Evolutionary conservation across 176 grass and related monocot genomes (phyloP), one percentile per base, ranked within the genome.

Genomic region (Luzula sylvatica): DNA sequence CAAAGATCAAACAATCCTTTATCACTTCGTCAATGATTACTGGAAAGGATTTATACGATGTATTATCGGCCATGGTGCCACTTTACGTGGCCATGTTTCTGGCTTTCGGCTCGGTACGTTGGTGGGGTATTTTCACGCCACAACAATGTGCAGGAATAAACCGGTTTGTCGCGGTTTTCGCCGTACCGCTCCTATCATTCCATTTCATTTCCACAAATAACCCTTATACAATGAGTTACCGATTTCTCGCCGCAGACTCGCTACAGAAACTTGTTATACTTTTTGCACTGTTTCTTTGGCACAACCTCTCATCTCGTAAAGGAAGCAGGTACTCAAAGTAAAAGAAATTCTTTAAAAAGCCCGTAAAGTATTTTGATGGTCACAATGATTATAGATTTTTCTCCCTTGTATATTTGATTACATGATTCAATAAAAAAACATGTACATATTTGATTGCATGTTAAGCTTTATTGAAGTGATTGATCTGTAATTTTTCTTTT

Each of bases 81-180:
- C 81, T 98, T 26, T 98, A 98, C 52, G 92, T 83, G 60, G 85
- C 92, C 18, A 98, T 98, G 92, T 76, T 98, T 67, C 70, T 98
- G 18, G 92, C 86, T 1, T 98, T 89, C 55, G 81, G 85, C 1
- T 98, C 92, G 0, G 92, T 98, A 12, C 55, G 81, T 11, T 98
- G 92, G 92, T 98, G 86, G 92, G 68, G 72, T 55, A 90, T 98
- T 63, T 98, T 98, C 81, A 87, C 92, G 0, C 81, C 86, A 1
- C 82, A 87, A 39, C 92, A 98, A 46, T 98, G 92, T 66, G 84
- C 86, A 12, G 86, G 92, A 15, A 90, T 98, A 78, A 98, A 98
- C 78, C 85, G 92, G 56, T 98, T 98, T 82, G 92, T 98, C 2
- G 92, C 86, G 35, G 81, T 98, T 18, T 98, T 98, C 67, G 92